Percentiles rank a stretch among this genome's conserved stretches.
Evolutionary conservation across 2,329 filamentous ascomycete species (phyloP).

Genomic region (Aspergillus latus): DNA sequence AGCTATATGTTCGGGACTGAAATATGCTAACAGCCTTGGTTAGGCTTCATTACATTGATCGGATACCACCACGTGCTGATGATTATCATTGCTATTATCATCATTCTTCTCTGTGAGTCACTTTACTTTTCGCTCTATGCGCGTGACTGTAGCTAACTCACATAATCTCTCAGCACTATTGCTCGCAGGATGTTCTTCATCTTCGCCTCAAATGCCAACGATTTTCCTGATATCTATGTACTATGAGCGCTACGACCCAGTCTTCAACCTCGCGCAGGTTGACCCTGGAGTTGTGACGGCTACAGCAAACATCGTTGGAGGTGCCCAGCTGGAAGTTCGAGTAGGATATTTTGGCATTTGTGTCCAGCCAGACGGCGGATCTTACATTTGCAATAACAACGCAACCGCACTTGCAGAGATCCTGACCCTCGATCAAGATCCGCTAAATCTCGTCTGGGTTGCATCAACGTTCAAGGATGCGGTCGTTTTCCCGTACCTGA

Average conservation of each 20-base stretch:
- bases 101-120: conserved; percentile 87
- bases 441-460: conserved; percentile 95
- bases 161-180: conserved; percentile 66
- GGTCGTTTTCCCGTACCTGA: conserved; percentile 95
- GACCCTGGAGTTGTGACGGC: conserved; percentile 83
- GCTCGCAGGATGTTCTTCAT: conserved; percentile 93
- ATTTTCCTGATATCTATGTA: conserved; percentile 99
- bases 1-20: not conserved
- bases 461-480: conserved; percentile 97
- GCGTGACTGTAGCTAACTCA: conserved; percentile 25
- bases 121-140: not conserved
- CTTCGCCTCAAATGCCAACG: conserved; percentile 87
- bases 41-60: conserved; percentile 61
- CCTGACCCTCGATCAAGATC: conserved; percentile 87
- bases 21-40: conserved; percentile 10
- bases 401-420: conserved; percentile 89
- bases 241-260: conserved; percentile 82
- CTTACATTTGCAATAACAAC: conserved; percentile 96
- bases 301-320: conserved; percentile 85
- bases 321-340: conserved; percentile 79
- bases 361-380: conserved; percentile 84
- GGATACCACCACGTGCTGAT: conserved; percentile 87
- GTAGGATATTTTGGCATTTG: conserved; percentile 99
- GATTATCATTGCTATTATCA: conserved; percentile 90
- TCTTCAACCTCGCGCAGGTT: conserved; percentile 82